Evolutionary conservation across 129 eudicot species (phyloP), one percentile per base, ranked within the genome.

Genomic region (Calendula officinalis): DNA sequence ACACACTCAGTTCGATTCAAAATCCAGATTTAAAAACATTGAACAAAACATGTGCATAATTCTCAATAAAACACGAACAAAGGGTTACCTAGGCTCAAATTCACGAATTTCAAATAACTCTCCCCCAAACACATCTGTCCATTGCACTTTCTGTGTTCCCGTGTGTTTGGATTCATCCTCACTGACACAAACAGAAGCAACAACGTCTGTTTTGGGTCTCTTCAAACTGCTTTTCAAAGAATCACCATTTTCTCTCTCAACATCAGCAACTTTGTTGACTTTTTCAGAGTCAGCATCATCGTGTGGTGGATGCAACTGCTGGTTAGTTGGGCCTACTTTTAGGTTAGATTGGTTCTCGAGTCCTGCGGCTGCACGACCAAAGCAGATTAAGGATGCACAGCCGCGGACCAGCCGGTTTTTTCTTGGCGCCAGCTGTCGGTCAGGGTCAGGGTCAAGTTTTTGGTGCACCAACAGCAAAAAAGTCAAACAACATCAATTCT

Each of bases 71-170:
- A 6, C 50, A 2, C 9, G 16, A 33, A 22, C 17, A 48, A 74
- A 56, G 12, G 52, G 49, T 64, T 88, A 88, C 96, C 96, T 88
- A 69, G 80, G 75, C 79, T 88, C 96, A 59, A 88, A 88, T 80
- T 88, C 94, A 57, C 86, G 78, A 55, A 88, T 72, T 77, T 82
- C 87, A 40, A 74, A 75, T 66, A 88, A 89, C 69, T 88, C 96
- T 69, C 88, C 91, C 43, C 96, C 96, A 62, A 67, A 74, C 34
- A 86, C 73, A 85, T 88, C 94, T 40, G 75, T 78, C 96, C 96
- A 88, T 67, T 85, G 89, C 65, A 88, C 85, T 60, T 82, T 88
- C 64, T 94, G 80, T 49, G 55, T 77, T 61, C 72, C 81, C 22
- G 47, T 57, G 15, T 66, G 58, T 15, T 67, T 85, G 14, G 65